Evolutionary conservation across 306 rosid genomes (phyloP).

Genomic region (Pterocarpus macrocarpus): DNA sequence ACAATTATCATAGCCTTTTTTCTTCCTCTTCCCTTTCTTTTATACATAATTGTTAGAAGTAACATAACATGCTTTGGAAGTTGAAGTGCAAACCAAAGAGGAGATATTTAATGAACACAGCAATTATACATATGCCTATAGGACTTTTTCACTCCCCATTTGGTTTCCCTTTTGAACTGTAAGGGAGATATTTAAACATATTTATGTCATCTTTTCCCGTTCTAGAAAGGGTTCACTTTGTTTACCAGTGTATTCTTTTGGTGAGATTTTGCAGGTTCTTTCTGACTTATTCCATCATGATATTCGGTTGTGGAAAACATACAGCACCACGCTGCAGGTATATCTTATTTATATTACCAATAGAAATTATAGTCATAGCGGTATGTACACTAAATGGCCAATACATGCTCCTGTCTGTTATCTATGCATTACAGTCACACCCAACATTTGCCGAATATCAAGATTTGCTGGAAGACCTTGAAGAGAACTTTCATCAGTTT

Average conservation of each 20-base stretch:
- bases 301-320: conserved; percentile 75
- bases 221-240: neutral
- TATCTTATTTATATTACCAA: neutral
- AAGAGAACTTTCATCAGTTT: conserved; percentile 68
- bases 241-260: conserved; percentile 5
- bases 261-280: conserved; percentile 57
- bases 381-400: neutral
- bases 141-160: neutral
- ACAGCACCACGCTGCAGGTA: conserved; percentile 72
- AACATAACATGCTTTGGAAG: neutral
- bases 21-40: neutral
- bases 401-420: neutral
- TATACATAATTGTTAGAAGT: neutral
- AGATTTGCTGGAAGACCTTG: conserved; percentile 69
- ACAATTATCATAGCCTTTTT: too few species aligned
- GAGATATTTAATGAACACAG: neutral
- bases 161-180: neutral
- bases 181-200: neutral
- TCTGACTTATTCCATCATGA: conserved; percentile 74
- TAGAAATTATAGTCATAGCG: neutral
- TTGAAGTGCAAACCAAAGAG: neutral
- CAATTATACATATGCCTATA: neutral
- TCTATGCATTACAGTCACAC: conserved; percentile 55
- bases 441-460: conserved; percentile 60
- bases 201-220: neutral